Base-by-base conservation (phyloP, 352 stramenopile genomes). In the Globisporangium recalcitrans region DNA sequence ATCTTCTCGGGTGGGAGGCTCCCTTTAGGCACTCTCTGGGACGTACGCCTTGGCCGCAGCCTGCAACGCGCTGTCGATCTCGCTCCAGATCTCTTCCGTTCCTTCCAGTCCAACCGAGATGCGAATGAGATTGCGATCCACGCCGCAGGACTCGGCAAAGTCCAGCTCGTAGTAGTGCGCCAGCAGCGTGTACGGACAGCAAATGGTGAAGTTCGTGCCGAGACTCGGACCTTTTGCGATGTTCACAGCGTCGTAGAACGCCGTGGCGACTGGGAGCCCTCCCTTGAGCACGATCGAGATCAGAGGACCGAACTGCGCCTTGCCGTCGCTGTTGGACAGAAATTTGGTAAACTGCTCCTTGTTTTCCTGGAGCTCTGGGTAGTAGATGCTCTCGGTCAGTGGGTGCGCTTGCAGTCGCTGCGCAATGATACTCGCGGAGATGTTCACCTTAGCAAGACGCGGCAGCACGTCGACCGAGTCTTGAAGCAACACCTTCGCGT, bases 151-250 rank as follows among this genome's bases (percentile, higher is more conserved):
- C 64, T 95, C 82, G 22, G 87, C 91, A 66, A 95, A 98, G 55
- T 97, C 87, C 44, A 98, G 75, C 70, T 98, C 94, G 34, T 88
- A 62, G 65, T 96, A 98, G 65, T 98, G 94, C 1, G 94, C 94
- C 0, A 98, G 70, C 32, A 98, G 59, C 19, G 91, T 93, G 74
- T 98, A 98, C 11, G 94, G 91, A 72, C 88, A 98, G 19, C 77
- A 75, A 16, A 98, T 73, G 21, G 93, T 97, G 65, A 98, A 98
- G 72, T 98, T 98, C 0, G 93, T 98, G 38, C 94, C 94, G 22
- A 98, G 82, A 36, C 86, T 95, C 31, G 88, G 87, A 0, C 88
- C 85, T 56, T 97, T 97, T 27, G 87, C 88, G 36, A 95, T 70
- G 40, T 78, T 75, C 31, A 98, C 60, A 2, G 75, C 56, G 65